Percentiles rank a stretch among this genome's conserved stretches.
phyloP scores from a whole-genome alignment of 495 filamentous ascomycete species.

The Daldinia grandis region DNA sequence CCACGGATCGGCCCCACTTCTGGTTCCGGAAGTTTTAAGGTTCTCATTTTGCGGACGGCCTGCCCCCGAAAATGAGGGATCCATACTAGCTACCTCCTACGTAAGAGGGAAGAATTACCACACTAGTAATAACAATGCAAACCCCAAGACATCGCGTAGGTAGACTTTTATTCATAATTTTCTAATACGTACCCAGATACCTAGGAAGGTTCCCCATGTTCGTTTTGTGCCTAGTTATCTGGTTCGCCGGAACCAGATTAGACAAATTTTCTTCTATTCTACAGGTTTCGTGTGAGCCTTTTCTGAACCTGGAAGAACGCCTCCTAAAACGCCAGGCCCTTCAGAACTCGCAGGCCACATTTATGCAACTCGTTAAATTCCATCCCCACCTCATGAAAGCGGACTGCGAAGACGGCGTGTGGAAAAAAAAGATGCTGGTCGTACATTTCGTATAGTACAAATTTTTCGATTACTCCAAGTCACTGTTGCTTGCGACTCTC shows the following conservation, averaged over 20 bases:
- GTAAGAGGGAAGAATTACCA: not conserved
- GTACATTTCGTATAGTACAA: constrained; percentile 41
- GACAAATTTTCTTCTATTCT: constrained; percentile 1
- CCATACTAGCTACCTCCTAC: no score
- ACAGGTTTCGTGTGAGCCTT: not conserved
- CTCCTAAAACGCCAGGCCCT: constrained; percentile 27
- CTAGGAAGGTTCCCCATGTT: not conserved
- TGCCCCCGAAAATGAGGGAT: no score
- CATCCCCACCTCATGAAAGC: not conserved
- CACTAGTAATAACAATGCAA: not conserved
- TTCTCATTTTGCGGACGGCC: not conserved
- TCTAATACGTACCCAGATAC: not conserved
- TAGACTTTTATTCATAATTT: constrained; percentile 1
- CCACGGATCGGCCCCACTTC: not conserved
- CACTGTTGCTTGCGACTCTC: not conserved
- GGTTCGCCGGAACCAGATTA: not conserved
- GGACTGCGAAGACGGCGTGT: constrained; percentile 6
- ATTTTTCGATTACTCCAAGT: not conserved
- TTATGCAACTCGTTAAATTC: constrained; percentile 26
- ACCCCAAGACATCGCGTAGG: not conserved
- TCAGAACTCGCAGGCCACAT: constrained; percentile 8
- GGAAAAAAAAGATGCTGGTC: constrained; percentile 17
- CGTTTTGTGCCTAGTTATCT: not conserved
- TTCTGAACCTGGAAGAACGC: constrained; percentile 9
- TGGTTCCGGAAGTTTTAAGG: not conserved